phyloP scores from a whole-genome alignment of 148 eudicot species.

The Chenopodium formosanum region DNA sequence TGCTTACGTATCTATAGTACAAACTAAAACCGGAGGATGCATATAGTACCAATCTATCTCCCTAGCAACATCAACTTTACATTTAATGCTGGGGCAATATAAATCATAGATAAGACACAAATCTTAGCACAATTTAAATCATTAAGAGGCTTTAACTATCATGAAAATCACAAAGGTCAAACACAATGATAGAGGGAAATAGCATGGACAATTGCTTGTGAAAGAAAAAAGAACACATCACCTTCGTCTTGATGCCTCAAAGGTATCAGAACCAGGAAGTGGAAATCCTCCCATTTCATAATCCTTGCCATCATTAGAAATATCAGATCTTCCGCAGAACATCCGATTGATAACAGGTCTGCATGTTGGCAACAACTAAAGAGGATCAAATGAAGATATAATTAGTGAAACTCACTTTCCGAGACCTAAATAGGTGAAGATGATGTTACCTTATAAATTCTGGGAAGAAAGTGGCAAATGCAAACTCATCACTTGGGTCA shows the following conservation, averaged over 20 bases:
- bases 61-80: not conserved
- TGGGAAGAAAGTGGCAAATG: conserved; percentile 90
- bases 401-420: not conserved
- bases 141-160: not conserved
- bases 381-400: not conserved
- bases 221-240: conserved; percentile 29
- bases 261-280: conserved; percentile 88
- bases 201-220: conserved; percentile 3
- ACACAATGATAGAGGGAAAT: not conserved
- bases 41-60: not conserved
- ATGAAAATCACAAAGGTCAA: not conserved
- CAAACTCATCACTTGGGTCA: conserved; percentile 97
- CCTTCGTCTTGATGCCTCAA: conserved; percentile 97
- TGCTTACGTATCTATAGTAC: too few relatives aligned
- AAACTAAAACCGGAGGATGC: not conserved
- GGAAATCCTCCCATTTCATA: conserved; percentile 59
- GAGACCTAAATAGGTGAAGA: conserved; percentile 4
- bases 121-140: not conserved
- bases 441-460: conserved; percentile 63
- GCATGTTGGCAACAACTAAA: conserved; percentile 25
- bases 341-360: conserved; percentile 85
- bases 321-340: conserved; percentile 71
- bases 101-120: not conserved
- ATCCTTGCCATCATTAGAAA: conserved; percentile 49
- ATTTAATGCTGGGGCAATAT: not conserved